Conservation (phyloP, 257 asterid species). For the Solanum appendiculatum region DNA sequence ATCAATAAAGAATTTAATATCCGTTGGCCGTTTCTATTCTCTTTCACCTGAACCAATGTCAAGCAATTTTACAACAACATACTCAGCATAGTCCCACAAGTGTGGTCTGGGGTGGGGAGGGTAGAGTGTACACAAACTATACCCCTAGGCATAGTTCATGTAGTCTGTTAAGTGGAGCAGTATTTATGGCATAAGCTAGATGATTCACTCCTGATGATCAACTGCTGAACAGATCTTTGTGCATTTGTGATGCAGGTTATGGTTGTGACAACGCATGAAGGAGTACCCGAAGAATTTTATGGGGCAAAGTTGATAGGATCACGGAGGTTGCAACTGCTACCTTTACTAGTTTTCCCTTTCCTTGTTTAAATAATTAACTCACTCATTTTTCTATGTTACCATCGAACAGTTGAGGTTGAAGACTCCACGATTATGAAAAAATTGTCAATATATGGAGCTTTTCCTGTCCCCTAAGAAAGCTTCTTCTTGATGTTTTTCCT, state of each 20-base stretch:
- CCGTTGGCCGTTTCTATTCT: not conserved
- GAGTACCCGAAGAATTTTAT: conserved; percentile 88
- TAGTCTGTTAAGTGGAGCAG: not conserved
- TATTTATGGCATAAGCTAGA: not conserved
- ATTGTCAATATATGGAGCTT: not conserved
- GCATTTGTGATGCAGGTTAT: conserved; percentile 50
- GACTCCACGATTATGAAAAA: not conserved
- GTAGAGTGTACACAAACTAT: not conserved
- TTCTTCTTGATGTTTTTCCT: not conserved
- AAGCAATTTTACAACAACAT: not conserved
- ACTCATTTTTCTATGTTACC: not conserved
- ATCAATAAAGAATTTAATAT: not conserved
- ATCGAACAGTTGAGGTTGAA: not conserved
- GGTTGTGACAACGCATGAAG: conserved; percentile 99
- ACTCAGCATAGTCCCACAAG: not conserved
- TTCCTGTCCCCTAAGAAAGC: not conserved
- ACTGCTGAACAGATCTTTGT: not conserved
- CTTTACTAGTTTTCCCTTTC: not conserved
- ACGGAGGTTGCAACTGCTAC: conserved; percentile 39
- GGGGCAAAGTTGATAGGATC: conserved; percentile 98
- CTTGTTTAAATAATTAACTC: not conserved
- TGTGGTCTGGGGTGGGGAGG: not conserved
- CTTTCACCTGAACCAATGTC: not conserved
- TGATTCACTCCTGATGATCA: not conserved
- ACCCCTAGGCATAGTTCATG: not conserved